A percentile compares a stretch with the other conserved stretches of the same genome.
These are phyloP conservation scores for Hypomontagnella submonticulosa DNA, from an alignment of 495 filamentous ascomycete genomes.

Conservation along the genomic window DNA sequence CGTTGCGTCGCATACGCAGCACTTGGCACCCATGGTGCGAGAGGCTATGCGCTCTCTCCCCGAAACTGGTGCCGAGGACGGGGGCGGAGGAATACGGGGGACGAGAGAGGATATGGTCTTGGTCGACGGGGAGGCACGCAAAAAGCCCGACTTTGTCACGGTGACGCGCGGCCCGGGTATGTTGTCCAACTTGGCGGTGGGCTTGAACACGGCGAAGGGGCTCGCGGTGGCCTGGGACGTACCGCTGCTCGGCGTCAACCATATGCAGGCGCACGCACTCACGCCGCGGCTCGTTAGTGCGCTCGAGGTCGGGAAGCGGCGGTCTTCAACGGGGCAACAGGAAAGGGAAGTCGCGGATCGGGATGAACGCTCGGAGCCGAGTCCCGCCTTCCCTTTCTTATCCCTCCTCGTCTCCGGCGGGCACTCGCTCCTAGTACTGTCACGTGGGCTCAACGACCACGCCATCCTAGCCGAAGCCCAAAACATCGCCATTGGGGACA, in stretches of 20 bases:
- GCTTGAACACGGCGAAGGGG: constrained; percentile 87
- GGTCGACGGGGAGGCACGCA: constrained; percentile 46
- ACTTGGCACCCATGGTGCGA: constrained; percentile 72
- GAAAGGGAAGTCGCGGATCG: not conserved
- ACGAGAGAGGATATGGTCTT: constrained; percentile 26
- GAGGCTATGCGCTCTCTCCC: constrained; percentile 70
- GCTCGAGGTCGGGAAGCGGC: constrained; percentile 49
- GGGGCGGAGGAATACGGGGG: constrained; percentile 16
- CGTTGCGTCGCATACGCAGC: constrained; percentile 75
- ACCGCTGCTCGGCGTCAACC: constrained; percentile 86
- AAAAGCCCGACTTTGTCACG: constrained; percentile 80
- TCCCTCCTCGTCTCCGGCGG: constrained; percentile 92
- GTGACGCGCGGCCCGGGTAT: constrained; percentile 94
- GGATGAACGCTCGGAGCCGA: not conserved
- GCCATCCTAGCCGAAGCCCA: constrained; percentile 72
- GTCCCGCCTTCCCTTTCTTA: constrained; percentile 80
- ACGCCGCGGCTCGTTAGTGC: constrained; percentile 84
- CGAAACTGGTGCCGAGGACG: not conserved
- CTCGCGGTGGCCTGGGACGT: constrained; percentile 84
- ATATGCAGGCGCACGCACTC: constrained; percentile 96
- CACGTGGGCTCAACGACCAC: constrained; percentile 70
- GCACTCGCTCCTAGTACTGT: constrained; percentile 86
- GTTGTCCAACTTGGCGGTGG: constrained; percentile 75
- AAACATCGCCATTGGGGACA: constrained; percentile 85
- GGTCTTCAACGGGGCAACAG: not conserved